These are phyloP conservation scores for Podila horticola DNA, from an alignment of 192 early-diverging fungal genomes.

Conservation along the genomic window DNA sequence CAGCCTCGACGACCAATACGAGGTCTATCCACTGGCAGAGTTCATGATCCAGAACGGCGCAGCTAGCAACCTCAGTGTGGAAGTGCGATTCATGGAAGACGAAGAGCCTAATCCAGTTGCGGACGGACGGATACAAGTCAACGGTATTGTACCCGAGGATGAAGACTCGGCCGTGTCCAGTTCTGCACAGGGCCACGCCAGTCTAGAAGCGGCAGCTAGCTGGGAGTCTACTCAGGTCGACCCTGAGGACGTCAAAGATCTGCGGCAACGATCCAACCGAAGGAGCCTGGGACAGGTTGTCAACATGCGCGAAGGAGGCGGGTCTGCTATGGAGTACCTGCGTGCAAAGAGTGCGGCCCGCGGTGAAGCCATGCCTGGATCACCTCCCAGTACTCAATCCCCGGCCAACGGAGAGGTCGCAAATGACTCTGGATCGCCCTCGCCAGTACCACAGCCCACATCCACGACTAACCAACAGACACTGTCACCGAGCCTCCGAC, in stretches of 20 bases:
- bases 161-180: neutral
- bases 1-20: slow-evolving; percentile 21
- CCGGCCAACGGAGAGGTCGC: neutral
- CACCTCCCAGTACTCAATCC: neutral
- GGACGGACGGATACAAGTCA: neutral
- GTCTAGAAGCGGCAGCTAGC: slow-evolving; percentile 1
- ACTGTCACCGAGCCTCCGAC: slow-evolving; percentile 11
- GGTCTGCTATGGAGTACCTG: slow-evolving; percentile 45
- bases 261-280: slow-evolving; percentile 32
- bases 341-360: slow-evolving; percentile 42
- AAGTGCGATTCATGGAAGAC: slow-evolving; percentile 25
- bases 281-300: slow-evolving; percentile 44
- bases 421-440: neutral
- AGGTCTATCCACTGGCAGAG: slow-evolving; percentile 48
- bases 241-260: slow-evolving; percentile 29
- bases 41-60: slow-evolving; percentile 50
- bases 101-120: neutral
- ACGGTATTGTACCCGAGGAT: neutral
- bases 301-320: slow-evolving; percentile 39
- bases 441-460: neutral
- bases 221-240: slow-evolving; percentile 41
- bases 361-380: slow-evolving; percentile 37
- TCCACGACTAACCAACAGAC: too few species aligned
- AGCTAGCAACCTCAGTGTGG: slow-evolving; percentile 40
- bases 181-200: neutral